Conservation (phyloP, 23 red algal genomes). For the Gracilaria gracilis region DNA sequence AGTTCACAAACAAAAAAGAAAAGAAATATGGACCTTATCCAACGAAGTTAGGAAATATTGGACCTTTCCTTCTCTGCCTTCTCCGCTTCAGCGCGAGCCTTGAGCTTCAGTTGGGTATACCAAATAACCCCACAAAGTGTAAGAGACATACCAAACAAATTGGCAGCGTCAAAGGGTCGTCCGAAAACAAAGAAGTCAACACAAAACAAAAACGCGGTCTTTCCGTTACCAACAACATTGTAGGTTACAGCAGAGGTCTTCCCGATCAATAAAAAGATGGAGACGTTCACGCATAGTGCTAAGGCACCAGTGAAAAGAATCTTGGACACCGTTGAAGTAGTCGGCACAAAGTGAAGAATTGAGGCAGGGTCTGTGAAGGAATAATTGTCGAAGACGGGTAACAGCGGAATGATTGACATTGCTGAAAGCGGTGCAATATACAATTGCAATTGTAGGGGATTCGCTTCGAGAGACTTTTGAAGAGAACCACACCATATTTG, state of each 20-base stretch:
- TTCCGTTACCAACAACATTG: conserved; percentile 95
- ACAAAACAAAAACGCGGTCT: conserved; percentile 88
- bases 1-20: background rate
- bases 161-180: conserved; percentile 75
- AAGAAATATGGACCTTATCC: background rate
- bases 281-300: conserved; percentile 93
- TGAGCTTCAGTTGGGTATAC: conserved; percentile 87
- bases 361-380: conserved; percentile 27
- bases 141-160: conserved; percentile 81
- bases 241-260: conserved; percentile 94
- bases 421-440: conserved; percentile 96
- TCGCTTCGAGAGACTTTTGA: conserved; percentile 88
- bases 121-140: conserved; percentile 86
- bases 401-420: conserved; percentile 80
- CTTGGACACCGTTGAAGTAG: background rate
- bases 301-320: conserved; percentile 85
- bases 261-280: conserved; percentile 94
- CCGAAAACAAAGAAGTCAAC: conserved; percentile 90
- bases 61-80: conserved; percentile 39
- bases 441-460: conserved; percentile 94
- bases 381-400: conserved; percentile 95
- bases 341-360: conserved; percentile 79
- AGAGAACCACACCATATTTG: conserved; percentile 93
- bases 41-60: background rate
- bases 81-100: conserved; percentile 70